phyloP scores from a whole-genome alignment of 2,329 filamentous ascomycete species.

The Colletotrichum viniferum region DNA sequence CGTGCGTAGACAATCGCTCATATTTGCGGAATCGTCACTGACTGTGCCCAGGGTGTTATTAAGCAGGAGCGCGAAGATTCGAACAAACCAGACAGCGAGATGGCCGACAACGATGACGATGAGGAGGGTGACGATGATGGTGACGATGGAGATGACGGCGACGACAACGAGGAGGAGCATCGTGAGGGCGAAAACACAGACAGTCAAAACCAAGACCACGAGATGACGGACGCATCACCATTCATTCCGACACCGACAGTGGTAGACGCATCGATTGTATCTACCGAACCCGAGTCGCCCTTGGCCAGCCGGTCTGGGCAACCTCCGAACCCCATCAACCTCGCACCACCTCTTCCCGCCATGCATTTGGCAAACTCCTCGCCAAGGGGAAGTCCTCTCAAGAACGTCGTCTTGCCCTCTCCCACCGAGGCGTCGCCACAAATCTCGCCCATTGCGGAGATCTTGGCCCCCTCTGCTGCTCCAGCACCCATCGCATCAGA shows the following conservation, averaged over 20 bases:
- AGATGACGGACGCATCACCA: conserved; percentile 39
- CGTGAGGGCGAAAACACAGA: conserved; percentile 41
- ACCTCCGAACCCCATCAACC: conserved; percentile 33
- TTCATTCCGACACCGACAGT: conserved; percentile 28
- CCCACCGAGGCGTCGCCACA: conserved; percentile 41
- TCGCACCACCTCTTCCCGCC: conserved; percentile 33
- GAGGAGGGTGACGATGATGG: conserved; percentile 53
- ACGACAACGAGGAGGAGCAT: conserved; percentile 49
- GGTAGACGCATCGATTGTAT: conserved; percentile 23
- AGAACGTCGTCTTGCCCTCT: conserved; percentile 54
- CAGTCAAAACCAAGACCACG: conserved; percentile 21
- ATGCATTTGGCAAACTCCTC: conserved; percentile 28
- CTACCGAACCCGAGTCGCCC: conserved; percentile 21
- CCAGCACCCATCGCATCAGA: not conserved
- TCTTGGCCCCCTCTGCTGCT: not conserved
- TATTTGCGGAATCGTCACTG: conserved; percentile 19
- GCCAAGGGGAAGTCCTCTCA: conserved; percentile 54
- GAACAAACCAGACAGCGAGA: conserved; percentile 55
- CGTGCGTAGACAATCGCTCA: not conserved
- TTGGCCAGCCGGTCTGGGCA: not conserved
- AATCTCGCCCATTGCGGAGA: conserved; percentile 14
- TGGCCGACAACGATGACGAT: conserved; percentile 56
- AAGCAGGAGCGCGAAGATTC: conserved; percentile 50
- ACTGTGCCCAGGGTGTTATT: conserved; percentile 38
- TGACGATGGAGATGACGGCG: conserved; percentile 52